These are phyloP conservation scores for Aspergillus latus DNA, from an alignment of 2,329 filamentous ascomycete genomes.

Conservation along the genomic window DNA sequence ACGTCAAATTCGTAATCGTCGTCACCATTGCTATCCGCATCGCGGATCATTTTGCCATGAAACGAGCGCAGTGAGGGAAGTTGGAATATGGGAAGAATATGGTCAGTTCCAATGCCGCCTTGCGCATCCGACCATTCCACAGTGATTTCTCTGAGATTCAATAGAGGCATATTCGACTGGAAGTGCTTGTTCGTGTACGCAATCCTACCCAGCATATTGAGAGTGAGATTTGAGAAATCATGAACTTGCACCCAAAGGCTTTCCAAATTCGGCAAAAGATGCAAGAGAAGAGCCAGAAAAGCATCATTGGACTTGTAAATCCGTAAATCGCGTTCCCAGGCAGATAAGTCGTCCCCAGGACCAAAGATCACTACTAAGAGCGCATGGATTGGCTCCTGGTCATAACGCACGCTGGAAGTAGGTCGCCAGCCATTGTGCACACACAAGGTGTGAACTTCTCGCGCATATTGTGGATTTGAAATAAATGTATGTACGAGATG, in stretches of 20 bases:
- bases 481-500: background rate
- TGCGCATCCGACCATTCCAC: background rate
- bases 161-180: background rate
- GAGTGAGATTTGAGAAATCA: background rate
- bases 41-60: background rate
- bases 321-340: background rate
- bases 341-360: background rate
- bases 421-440: background rate
- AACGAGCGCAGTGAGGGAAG: background rate
- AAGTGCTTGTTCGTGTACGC: background rate
- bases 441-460: background rate
- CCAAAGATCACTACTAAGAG: background rate
- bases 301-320: background rate
- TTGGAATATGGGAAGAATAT: background rate
- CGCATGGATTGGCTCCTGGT: background rate
- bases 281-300: background rate
- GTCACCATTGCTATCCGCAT: background rate
- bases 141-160: background rate
- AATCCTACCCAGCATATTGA: background rate
- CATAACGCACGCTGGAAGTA: background rate
- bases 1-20: background rate
- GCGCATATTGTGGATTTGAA: background rate
- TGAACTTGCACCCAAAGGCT: background rate
- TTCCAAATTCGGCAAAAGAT: background rate
- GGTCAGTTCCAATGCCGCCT: background rate